A percentile compares a stretch with the other conserved stretches of the same genome.
Evolutionary conservation across 2,329 filamentous ascomycete genomes (phyloP).

Genomic region (Dactylellina cionopaga): DNA sequence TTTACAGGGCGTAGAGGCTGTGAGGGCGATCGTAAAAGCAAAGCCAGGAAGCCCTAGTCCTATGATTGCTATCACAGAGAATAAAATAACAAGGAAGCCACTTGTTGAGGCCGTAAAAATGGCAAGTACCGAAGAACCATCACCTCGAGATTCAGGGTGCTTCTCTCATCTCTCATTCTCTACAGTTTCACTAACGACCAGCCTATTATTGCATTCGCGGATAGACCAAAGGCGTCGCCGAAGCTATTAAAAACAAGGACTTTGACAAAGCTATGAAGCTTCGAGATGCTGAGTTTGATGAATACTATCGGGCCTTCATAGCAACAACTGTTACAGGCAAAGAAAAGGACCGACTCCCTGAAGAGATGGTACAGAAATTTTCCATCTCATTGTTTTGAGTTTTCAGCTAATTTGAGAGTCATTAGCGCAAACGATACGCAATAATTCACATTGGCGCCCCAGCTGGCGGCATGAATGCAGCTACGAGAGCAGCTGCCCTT

Average conservation of each 20-base stretch:
- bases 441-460: constrained; percentile 97
- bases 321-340: constrained; percentile 87
- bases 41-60: constrained; percentile 89
- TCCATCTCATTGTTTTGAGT: background rate
- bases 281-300: constrained; percentile 90
- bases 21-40: constrained; percentile 88
- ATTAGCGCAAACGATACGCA: constrained; percentile 85
- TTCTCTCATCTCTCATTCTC: background rate
- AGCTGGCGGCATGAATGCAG: constrained; percentile 97
- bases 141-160: background rate
- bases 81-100: constrained; percentile 92
- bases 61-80: constrained; percentile 96
- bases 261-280: constrained; percentile 88
- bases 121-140: constrained; percentile 34
- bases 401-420: constrained; percentile 57
- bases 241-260: constrained; percentile 82
- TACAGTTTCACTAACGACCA: background rate
- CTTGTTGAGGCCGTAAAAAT: constrained; percentile 83
- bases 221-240: constrained; percentile 83
- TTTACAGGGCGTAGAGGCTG: constrained; percentile 91
- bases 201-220: background rate
- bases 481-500: constrained; percentile 77
- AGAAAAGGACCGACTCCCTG: constrained; percentile 72
- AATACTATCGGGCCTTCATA: constrained; percentile 89
- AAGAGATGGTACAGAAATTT: constrained; percentile 70